Evolutionary conservation across 2,329 filamentous ascomycete genomes (phyloP).

Genomic region (Alternaria solani): DNA sequence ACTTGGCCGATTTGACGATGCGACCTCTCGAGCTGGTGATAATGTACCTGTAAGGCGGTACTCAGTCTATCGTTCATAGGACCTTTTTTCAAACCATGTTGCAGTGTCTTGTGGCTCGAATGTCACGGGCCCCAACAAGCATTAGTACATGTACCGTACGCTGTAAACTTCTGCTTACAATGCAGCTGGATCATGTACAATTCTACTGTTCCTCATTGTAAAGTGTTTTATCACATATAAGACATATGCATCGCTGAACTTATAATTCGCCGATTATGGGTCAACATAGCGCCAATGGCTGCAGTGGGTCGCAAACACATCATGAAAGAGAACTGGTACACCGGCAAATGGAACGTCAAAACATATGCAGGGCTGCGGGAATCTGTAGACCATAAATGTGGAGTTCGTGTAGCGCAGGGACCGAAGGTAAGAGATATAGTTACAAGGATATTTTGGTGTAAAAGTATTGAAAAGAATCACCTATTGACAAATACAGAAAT

Average conservation of each 20-base stretch:
- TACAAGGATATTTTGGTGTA: background rate
- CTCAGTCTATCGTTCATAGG: background rate
- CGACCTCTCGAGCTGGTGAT: background rate
- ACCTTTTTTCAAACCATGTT: background rate
- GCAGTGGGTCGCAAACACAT: background rate
- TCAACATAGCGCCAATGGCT: background rate
- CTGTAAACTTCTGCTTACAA: background rate
- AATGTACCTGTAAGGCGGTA: background rate
- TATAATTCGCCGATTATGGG: background rate
- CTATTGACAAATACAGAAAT: background rate
- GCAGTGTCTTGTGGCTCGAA: background rate
- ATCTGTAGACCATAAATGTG: background rate
- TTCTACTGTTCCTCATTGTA: background rate
- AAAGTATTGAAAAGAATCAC: background rate
- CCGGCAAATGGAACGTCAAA: background rate
- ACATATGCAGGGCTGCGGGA: background rate
- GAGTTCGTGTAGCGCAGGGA: background rate
- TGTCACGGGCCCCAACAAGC: background rate
- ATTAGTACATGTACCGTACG: background rate
- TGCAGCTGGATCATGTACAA: background rate
- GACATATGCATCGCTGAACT: background rate
- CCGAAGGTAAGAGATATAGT: no score
- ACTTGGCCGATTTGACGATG: background rate
- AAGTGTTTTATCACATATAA: background rate
- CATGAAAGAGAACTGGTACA: background rate